phyloP scores from a whole-genome alignment of 2,329 filamentous ascomycete genomes.

The Clarireedia sp. region DNA sequence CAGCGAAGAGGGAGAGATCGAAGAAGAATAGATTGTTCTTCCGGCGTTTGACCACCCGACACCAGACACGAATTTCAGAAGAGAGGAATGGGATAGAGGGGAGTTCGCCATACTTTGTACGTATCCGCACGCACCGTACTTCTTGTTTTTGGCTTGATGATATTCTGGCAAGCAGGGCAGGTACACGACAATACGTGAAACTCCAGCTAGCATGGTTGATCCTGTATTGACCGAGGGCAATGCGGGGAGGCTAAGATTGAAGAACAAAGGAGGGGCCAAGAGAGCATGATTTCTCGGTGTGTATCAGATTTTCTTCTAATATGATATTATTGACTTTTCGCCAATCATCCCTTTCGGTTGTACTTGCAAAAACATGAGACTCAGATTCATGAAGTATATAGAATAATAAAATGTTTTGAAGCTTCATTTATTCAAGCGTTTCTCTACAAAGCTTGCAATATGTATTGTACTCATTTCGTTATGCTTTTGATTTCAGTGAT shows the following conservation, averaged over 20 bases:
- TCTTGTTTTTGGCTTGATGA: slow-evolving; percentile 27
- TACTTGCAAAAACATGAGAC: background rate
- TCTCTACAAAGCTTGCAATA: too few species aligned
- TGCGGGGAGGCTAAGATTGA: background rate
- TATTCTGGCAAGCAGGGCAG: slow-evolving; percentile 22
- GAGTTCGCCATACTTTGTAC: slow-evolving; percentile 25
- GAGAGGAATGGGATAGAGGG: background rate
- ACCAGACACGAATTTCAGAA: too few species aligned
- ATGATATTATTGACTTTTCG: slow-evolving; percentile 11
- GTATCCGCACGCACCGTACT: slow-evolving; percentile 27
- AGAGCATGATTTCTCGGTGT: slow-evolving; percentile 11
- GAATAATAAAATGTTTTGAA: slow-evolving; percentile 16
- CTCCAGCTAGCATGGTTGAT: background rate
- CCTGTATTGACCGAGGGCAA: background rate
- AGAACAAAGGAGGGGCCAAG: background rate
- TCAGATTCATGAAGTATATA: slow-evolving; percentile 7
- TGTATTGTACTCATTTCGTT: slow-evolving; percentile 6
- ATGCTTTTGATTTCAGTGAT: background rate
- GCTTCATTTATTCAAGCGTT: slow-evolving; percentile 6
- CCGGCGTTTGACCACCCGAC: too few species aligned
- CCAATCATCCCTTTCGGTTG: slow-evolving; percentile 8
- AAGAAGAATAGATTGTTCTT: slow-evolving; percentile 55
- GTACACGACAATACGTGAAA: slow-evolving; percentile 8
- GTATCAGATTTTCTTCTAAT: slow-evolving; percentile 12
- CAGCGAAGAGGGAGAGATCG: slow-evolving; percentile 96